Conservation (phyloP, 306 rosid species). For the Cucumis cinereus region DNA sequence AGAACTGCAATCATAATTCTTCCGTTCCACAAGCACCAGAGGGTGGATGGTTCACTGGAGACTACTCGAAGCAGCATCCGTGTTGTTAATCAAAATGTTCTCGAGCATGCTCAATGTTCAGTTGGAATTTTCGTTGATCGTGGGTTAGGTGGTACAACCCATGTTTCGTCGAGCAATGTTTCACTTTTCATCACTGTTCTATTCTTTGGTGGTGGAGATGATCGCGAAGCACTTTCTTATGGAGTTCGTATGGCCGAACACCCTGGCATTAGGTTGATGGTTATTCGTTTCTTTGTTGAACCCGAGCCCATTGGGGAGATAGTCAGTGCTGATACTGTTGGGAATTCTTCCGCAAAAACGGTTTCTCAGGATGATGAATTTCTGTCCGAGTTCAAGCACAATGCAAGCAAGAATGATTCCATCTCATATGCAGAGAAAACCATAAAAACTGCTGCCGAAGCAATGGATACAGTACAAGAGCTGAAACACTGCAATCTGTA, state of each 20-base stretch:
- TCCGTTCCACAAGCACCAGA: slow-evolving; percentile 83
- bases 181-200: slow-evolving; percentile 39
- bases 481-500: slow-evolving; percentile 33
- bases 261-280: slow-evolving; percentile 59
- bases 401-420: slow-evolving; percentile 24
- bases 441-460: slow-evolving; percentile 24
- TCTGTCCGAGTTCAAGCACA: slow-evolving; percentile 28
- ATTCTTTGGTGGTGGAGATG: slow-evolving; percentile 88
- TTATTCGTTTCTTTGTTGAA: slow-evolving; percentile 35
- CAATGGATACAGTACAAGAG: slow-evolving; percentile 20
- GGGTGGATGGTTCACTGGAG: slow-evolving; percentile 54
- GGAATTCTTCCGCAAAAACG: slow-evolving; percentile 7
- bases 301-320: slow-evolving; percentile 23
- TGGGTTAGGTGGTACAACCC: slow-evolving; percentile 70
- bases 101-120: slow-evolving; percentile 66
- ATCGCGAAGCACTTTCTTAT: slow-evolving; percentile 68
- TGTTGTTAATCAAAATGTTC: slow-evolving; percentile 50
- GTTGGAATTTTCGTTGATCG: slow-evolving; percentile 79
- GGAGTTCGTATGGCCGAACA: slow-evolving; percentile 72
- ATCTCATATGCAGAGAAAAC: slow-evolving; percentile 30
- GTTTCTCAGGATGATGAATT: slow-evolving; percentile 32
- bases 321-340: slow-evolving; percentile 20
- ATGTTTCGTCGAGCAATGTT: slow-evolving; percentile 58
- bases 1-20: slow-evolving; percentile 54
- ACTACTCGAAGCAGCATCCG: slow-evolving; percentile 40